Evolutionary conservation across 768 basidiomycete genomes (phyloP), one percentile per base, ranked within the genome.

Genomic region (Rhizopogon vinicolor): DNA sequence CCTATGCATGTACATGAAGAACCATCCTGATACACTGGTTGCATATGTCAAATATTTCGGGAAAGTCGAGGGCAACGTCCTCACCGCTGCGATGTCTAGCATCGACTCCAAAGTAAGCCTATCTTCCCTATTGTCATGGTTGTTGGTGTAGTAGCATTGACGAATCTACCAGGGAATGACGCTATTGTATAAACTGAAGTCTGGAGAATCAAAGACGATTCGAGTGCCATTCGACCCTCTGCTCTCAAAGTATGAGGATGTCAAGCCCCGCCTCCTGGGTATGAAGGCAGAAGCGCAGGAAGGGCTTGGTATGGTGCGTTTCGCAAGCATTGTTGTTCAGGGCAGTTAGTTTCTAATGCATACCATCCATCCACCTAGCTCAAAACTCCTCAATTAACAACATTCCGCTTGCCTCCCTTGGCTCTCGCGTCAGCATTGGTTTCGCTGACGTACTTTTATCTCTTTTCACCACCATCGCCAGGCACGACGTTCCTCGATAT

Each of bases 281-380:
- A 93, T 92, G 91, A 91, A 90, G 64, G 83, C 83, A 0, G 76
- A 88, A 25, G 87, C 91, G 0, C 87, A 92, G 63, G 89, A 89
- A 64, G 78, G 82, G 1, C 78, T 93, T 16, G 90, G 91, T 28
- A 90, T 89, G 87, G 89, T 87, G 54, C 25, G 82, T 68, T 43
- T 29, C 2, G 6, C 16, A 44, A n/a, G 31, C 10, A 18, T 28
- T 50, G 18, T 14, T 9, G 25, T 10, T 55, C 37, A 9, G 22
- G 5, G 18, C 3, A 12, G 35, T 48, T 29, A 44, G 12, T 37
- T 7, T 54, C 51, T 35, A 22, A 43, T 35, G 22, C 10, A 28
- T 52, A 50, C 39, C 10, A 28, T 52, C 29, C 39, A 41, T 42
- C 18, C 28, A 43, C 55, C n/a, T 44, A 88, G 87, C 82, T 83